Evolutionary conservation across 2,329 filamentous ascomycete genomes (phyloP).

Genomic region (Cadophora sp.): DNA sequence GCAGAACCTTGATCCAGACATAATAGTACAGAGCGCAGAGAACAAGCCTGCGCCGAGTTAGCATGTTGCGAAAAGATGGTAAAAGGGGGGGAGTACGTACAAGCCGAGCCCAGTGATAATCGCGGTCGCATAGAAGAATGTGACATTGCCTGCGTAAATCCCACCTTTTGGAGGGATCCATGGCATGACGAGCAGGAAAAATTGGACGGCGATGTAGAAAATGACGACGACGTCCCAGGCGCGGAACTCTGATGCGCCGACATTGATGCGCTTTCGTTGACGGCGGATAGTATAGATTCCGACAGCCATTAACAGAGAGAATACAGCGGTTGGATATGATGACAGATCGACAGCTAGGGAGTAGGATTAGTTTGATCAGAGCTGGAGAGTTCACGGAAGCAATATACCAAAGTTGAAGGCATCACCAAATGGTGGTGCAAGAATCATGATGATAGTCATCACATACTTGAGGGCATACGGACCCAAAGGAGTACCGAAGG

Average conservation of each 20-base stretch:
- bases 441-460: constrained; percentile 64
- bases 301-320: constrained; percentile 60
- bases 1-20: constrained; percentile 63
- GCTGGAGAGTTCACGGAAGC: not conserved
- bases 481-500: constrained; percentile 67
- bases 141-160: constrained; percentile 66
- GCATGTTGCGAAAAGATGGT: not conserved
- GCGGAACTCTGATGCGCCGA: constrained; percentile 58
- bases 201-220: constrained; percentile 65
- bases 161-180: constrained; percentile 73
- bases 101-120: constrained; percentile 68
- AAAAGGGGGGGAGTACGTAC: constrained; percentile 51
- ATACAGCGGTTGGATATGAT: constrained; percentile 64
- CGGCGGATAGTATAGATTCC: constrained; percentile 65
- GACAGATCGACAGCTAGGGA: constrained; percentile 60
- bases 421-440: constrained; percentile 66
- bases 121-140: constrained; percentile 78
- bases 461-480: constrained; percentile 64
- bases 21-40: constrained; percentile 64
- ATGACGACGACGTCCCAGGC: constrained; percentile 64
- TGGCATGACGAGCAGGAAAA: constrained; percentile 71
- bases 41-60: constrained; percentile 49
- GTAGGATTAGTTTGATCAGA: constrained; percentile 8
- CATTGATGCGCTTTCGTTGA: constrained; percentile 56
- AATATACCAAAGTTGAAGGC: constrained; percentile 65